These are phyloP conservation scores for Inonotus obliquus DNA, from an alignment of 1,284 basidiomycete genomes.

Conservation along the genomic window DNA sequence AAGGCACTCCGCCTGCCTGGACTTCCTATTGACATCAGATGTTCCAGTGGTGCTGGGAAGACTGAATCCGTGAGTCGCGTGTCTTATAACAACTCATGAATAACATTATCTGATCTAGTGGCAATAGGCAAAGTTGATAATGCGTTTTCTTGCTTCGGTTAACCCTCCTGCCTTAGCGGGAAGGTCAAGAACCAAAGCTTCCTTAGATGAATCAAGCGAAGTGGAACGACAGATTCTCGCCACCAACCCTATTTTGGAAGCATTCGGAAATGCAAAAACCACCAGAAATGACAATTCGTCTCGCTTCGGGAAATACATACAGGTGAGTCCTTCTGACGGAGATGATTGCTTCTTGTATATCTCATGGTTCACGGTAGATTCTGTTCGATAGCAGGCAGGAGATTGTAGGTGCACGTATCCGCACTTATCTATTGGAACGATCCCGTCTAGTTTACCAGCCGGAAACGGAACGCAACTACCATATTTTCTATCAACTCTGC, in stretches of 20 bases:
- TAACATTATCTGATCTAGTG: not conserved
- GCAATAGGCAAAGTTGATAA: conserved; percentile 91
- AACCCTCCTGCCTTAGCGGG: conserved; percentile 73
- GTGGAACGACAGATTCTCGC: conserved; percentile 97
- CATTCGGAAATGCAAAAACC: conserved; percentile 99
- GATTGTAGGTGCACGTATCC: conserved; percentile 96
- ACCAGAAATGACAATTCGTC: conserved; percentile 99
- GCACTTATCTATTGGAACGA: conserved; percentile 96
- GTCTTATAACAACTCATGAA: not conserved
- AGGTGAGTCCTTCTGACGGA: conserved; percentile 49
- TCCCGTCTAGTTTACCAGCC: conserved; percentile 98
- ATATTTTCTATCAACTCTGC: conserved; percentile 99
- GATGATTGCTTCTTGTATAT: not conserved
- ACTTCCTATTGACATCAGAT: conserved; percentile 21
- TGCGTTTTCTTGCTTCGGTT: conserved; percentile 98
- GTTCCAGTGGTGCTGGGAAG: conserved; percentile 90
- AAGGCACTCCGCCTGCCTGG: conserved; percentile 5
- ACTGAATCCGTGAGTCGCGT: conserved; percentile 80
- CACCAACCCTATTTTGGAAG: conserved; percentile 98
- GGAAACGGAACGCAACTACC: conserved; percentile 95
- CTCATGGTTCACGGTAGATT: conserved; percentile 53
- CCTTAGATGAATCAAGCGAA: conserved; percentile 83
- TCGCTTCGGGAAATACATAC: conserved; percentile 98
- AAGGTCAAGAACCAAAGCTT: conserved; percentile 65
- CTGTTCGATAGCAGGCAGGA: conserved; percentile 93